Percentiles rank a stretch among this genome's conserved stretches.
These are phyloP conservation scores for Candida tammaniensis DNA, from an alignment of 805 yeast genomes.

Conservation along the genomic window DNA sequence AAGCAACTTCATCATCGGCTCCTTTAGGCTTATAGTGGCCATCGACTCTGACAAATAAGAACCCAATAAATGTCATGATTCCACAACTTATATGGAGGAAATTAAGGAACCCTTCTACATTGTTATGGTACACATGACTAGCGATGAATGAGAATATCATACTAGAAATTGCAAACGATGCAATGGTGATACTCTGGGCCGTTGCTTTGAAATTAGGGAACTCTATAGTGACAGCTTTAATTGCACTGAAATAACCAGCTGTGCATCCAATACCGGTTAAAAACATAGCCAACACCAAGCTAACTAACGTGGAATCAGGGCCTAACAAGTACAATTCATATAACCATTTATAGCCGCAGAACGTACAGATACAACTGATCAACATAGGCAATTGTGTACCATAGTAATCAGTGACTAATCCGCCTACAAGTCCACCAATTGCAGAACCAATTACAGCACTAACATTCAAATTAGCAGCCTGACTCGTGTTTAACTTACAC, in stretches of 20 bases:
- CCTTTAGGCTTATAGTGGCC: slow-evolving; percentile 17
- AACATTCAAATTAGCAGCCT: slow-evolving; percentile 30
- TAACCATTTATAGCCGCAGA: slow-evolving; percentile 28
- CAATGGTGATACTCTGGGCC: slow-evolving; percentile 35
- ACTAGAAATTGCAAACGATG: slow-evolving; percentile 35
- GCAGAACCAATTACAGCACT: slow-evolving; percentile 31
- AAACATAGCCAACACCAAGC: slow-evolving; percentile 26
- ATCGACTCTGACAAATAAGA: slow-evolving; percentile 28
- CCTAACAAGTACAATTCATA: slow-evolving; percentile 21
- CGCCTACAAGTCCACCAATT: slow-evolving; percentile 31
- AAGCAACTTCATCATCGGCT: slow-evolving; percentile 3
- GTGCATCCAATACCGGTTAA: slow-evolving; percentile 32
- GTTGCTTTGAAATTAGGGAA: slow-evolving; percentile 32
- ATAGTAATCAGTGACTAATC: slow-evolving; percentile 29
- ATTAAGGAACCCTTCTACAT: slow-evolving; percentile 21
- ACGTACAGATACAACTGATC: slow-evolving; percentile 20
- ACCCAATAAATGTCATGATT: slow-evolving; percentile 24
- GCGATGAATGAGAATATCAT: slow-evolving; percentile 23
- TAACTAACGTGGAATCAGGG: slow-evolving; percentile 11
- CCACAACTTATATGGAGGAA: slow-evolving; percentile 24
- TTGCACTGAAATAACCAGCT: slow-evolving; percentile 30
- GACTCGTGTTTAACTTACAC: slow-evolving; percentile 26
- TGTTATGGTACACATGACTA: slow-evolving; percentile 19
- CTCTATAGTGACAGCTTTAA: slow-evolving; percentile 31
- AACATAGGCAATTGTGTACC: slow-evolving; percentile 35